Evolutionary conservation across 768 basidiomycete genomes (phyloP), one percentile per base, ranked within the genome.

Genomic region (Gloeopeniophorella convolvens): DNA sequence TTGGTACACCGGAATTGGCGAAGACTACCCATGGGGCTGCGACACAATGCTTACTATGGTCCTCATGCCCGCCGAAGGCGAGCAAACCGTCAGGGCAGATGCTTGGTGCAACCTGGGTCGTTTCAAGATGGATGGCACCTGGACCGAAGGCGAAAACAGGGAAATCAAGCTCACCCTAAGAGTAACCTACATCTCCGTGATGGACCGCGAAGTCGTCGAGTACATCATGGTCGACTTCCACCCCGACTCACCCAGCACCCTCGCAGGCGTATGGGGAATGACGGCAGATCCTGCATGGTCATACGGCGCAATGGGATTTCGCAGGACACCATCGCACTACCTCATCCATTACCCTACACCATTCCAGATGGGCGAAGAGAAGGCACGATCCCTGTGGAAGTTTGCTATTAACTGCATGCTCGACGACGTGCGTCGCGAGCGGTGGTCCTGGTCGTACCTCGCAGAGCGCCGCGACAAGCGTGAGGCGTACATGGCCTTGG

Each of bases 391-490:
- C 5, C 43, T 62, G n/a, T 69, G 66, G 68, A 48, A 34, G 5
- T 68, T 60, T 37, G 68, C 68, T 12, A 60, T 63, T 21, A 31
- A 31, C 0, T 61, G 63, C 6, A 58, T 62, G 3, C 39, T 45
- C 5, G 42, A 53, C 28, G 50, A 59, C 15, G 42, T 69, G 4
- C 58, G 61, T 4, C 53, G 60, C 30, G 36, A 52, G 27, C 50
- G 48, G 1, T 67, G 62, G 63, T 45, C 62, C 2, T 68, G 65
- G 66, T 44, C 59, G 21, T 65, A 60, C 44, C 65, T 69, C 56
- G 28, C 55, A 20, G 62, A 66, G 40, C 61, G 68, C 26, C 54
- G 65, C n/a, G 57, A 62, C 44, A 48, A 54, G 4, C 47, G 67
- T 23, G 27, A 51, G 5, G 34, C 56, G 0, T 64, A 64, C 34